These are phyloP conservation scores for Pseudogymnoascus sp. DNA, from an alignment of 2,329 filamentous ascomycete genomes.

Conservation along the genomic window DNA sequence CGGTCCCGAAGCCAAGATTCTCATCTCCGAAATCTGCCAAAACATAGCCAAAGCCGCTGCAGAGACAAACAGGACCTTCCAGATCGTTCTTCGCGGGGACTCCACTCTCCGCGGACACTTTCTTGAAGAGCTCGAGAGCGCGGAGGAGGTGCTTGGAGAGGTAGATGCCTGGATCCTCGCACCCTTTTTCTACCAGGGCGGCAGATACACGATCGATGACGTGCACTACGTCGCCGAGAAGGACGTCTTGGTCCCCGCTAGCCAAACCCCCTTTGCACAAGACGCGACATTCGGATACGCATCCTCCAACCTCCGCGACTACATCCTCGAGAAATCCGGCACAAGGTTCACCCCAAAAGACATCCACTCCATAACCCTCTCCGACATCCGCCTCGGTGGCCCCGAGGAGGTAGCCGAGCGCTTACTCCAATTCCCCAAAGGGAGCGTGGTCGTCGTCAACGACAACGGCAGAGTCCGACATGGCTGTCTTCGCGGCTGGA, in stretches of 20 bases:
- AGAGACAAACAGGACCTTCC: conserved; percentile 36
- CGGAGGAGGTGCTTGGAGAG: conserved; percentile 42
- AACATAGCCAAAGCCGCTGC: conserved; percentile 41
- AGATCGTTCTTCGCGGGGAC: conserved; percentile 51
- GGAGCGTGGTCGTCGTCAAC: conserved; percentile 45
- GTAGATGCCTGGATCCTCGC: conserved; percentile 49
- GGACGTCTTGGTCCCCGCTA: conserved; percentile 42
- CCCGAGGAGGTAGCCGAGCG: conserved; percentile 36
- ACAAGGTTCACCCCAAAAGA: conserved; percentile 31
- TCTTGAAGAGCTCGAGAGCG: conserved; percentile 47
- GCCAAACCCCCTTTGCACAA: conserved; percentile 48
- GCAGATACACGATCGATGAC: conserved; percentile 49
- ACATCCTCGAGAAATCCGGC: conserved; percentile 48
- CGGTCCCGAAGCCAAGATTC: conserved; percentile 38
- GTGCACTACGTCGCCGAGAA: conserved; percentile 53
- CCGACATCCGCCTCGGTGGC: conserved; percentile 43
- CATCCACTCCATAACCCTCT: conserved; percentile 39
- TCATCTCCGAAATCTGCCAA: conserved; percentile 45
- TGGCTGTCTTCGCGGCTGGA: conserved; percentile 48
- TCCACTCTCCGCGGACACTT: conserved; percentile 53
- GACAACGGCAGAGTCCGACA: conserved; percentile 47
- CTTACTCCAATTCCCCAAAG: conserved; percentile 32
- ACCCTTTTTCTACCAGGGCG: conserved; percentile 54
- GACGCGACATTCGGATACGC: conserved; percentile 53
- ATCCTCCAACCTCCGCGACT: conserved; percentile 46